Conservation (phyloP, 768 basidiomycete genomes). For the Xanthoconium stramineum region DNA sequence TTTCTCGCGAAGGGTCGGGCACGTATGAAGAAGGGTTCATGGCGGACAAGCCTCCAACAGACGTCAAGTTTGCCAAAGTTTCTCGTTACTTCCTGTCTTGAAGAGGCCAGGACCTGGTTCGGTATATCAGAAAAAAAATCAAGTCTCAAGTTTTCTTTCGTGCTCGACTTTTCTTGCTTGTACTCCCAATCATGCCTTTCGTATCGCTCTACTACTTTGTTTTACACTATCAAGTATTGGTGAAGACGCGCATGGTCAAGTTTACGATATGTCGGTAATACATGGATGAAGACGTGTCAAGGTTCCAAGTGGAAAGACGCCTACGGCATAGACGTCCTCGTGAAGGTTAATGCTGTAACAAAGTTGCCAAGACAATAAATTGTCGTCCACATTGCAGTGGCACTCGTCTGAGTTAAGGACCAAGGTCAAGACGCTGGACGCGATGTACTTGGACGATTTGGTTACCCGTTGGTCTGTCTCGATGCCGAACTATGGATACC, state of each 20-base stretch:
- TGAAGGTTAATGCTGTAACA: constrained; percentile 15
- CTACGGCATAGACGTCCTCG: constrained; percentile 7
- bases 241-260: constrained; percentile 37
- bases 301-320: constrained; percentile 18
- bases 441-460: neutral
- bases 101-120: constrained; percentile 47
- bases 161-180: constrained; percentile 53
- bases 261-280: constrained; percentile 37
- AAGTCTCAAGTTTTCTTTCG: constrained; percentile 68
- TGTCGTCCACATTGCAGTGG: neutral
- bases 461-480: neutral
- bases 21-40: constrained; percentile 42
- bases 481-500: constrained; percentile 6
- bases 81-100: constrained; percentile 47
- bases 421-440: constrained; percentile 14
- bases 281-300: constrained; percentile 32
- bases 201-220: constrained; percentile 47
- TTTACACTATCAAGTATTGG: constrained; percentile 40
- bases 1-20: constrained; percentile 41
- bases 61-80: constrained; percentile 50
- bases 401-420: constrained; percentile 22
- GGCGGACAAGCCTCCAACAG: constrained; percentile 35
- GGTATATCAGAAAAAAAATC: constrained; percentile 51
- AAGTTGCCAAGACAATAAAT: constrained; percentile 4
- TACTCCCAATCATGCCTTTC: constrained; percentile 36